Base-by-base conservation (phyloP, 768 basidiomycete genomes). In the Chalciporus chontae region DNA sequence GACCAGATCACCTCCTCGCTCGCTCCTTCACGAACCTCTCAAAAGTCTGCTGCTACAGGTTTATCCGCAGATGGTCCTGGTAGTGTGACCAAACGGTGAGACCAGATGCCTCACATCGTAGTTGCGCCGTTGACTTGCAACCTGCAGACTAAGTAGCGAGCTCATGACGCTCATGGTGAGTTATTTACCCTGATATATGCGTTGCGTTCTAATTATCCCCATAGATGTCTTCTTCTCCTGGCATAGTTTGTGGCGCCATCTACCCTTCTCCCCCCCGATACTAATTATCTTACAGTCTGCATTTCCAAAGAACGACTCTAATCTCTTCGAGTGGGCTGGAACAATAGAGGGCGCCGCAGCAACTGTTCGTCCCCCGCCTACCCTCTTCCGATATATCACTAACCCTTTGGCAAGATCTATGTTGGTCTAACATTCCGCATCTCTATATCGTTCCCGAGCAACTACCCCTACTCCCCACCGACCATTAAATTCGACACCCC, bases 271-370 rank as follows among this genome's bases (percentile, higher is more conserved):
- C 23, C 17, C 46, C 17, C 29, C 0, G 39, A 36, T 14, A 26
- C 21, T 18, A 24, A 43, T 27, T 9, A 2, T 14, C 50, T 19
- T 8, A 6, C 57, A 92, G 90, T 91, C 91, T 42, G 92, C 92
- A 7, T 94, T 93, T 66, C 92, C 92, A 1, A 91, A 86, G 63
- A 83, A 80, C 52, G 91, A 94, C 51, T 80, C 84, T 10, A 92
- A 90, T 67, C 73, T 94, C 13, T 91, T 91, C 54, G 90, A 93
- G 62, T 94, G 92, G 92, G 77, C 81, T 5, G 92, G 91, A 7
- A 90, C 90, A 38, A 87, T 94, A 61, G 88, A 89, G 61, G 92
- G 92, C 0, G 81, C 89, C 1, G 57, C 79, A 34, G 87, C 79
- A 56, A 93, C 90, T 45, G 83, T 72, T 15, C 1, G 50, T 48